Evolutionary conservation across 108 stramenopile species (phyloP).

Genomic region (Aurantiochytrium sp.): DNA sequence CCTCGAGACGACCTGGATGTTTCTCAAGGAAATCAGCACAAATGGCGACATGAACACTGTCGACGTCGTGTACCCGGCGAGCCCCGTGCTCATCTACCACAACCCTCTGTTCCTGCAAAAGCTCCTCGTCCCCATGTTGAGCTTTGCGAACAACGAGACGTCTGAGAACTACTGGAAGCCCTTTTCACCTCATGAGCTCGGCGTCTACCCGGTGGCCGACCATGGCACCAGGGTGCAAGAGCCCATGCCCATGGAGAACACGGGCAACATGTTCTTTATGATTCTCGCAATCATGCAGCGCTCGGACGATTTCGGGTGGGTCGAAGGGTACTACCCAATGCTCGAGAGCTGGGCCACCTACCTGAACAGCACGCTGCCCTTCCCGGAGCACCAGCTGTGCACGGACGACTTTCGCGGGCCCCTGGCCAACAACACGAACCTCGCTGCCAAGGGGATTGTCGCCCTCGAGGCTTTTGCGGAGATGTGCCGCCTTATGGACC

Average conservation of each 20-base stretch:
- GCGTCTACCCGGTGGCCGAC: constrained; percentile 11
- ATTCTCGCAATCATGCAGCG: not conserved
- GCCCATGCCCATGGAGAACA: constrained; percentile 35
- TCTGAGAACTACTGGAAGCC: not conserved
- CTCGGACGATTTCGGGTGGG: not conserved
- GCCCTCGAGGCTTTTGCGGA: constrained; percentile 21
- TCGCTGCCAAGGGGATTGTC: constrained; percentile 34
- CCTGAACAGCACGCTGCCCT: not conserved
- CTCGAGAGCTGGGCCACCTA: constrained; percentile 1
- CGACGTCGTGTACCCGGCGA: constrained; percentile 33
- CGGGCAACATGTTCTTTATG: constrained; percentile 30
- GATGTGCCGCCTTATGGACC: not conserved
- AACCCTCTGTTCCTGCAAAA: not conserved
- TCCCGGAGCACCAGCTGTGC: constrained; percentile 32
- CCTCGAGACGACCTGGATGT: not conserved
- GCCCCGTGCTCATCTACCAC: not conserved
- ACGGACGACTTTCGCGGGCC: constrained; percentile 33
- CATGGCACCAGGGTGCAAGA: not conserved
- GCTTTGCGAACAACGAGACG: constrained; percentile 11
- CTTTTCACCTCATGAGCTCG: constrained; percentile 29
- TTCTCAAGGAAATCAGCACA: constrained; percentile 34
- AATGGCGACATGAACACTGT: constrained; percentile 25
- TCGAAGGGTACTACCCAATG: not conserved
- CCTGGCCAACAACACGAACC: constrained; percentile 22
- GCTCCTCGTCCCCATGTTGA: constrained; percentile 19